A percentile compares a stretch with the other conserved stretches of the same genome.
These are phyloP conservation scores for Aspergillus brasiliensis DNA, from an alignment of 2,329 filamentous ascomycete genomes.

Conservation along the genomic window DNA sequence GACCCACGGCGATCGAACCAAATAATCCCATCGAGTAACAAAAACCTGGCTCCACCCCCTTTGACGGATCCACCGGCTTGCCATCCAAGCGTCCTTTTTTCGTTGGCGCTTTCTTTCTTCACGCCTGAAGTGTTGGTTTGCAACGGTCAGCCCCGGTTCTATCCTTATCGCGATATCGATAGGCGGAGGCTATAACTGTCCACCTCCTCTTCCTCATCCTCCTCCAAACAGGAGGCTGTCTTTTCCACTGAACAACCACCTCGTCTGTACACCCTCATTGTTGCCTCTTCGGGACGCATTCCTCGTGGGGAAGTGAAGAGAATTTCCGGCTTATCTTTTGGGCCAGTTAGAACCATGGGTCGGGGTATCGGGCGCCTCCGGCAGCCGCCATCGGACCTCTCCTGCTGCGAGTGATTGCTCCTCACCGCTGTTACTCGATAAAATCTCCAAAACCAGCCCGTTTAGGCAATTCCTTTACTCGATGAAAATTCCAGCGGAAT, in stretches of 20 bases:
- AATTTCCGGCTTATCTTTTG: neutral
- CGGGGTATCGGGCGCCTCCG: conserved; percentile 32
- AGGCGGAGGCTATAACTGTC: neutral
- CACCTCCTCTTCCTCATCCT: neutral
- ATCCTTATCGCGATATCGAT: neutral
- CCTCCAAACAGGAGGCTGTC: neutral
- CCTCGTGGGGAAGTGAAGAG: neutral
- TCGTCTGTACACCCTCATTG: conserved; percentile 26
- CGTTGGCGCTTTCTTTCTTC: neutral
- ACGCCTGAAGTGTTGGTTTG: neutral
- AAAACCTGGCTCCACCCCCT: conserved; percentile 12
- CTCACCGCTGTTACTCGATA: conserved; percentile 29
- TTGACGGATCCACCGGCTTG: neutral
- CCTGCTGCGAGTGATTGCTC: conserved; percentile 11
- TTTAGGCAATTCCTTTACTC: conserved; percentile 23
- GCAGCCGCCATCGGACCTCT: conserved; percentile 22
- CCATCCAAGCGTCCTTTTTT: neutral
- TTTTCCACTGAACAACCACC: neutral
- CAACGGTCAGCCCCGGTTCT: neutral
- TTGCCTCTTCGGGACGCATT: conserved; percentile 21
- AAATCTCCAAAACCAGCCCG: conserved; percentile 27
- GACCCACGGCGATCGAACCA: neutral
- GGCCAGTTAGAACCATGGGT: conserved; percentile 18
- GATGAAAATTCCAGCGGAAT: conserved; percentile 8
- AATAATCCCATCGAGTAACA: conserved; percentile 20